Conservation (phyloP, 176 grass and related monocot genomes). For the Aegilops sharonensis region DNA sequence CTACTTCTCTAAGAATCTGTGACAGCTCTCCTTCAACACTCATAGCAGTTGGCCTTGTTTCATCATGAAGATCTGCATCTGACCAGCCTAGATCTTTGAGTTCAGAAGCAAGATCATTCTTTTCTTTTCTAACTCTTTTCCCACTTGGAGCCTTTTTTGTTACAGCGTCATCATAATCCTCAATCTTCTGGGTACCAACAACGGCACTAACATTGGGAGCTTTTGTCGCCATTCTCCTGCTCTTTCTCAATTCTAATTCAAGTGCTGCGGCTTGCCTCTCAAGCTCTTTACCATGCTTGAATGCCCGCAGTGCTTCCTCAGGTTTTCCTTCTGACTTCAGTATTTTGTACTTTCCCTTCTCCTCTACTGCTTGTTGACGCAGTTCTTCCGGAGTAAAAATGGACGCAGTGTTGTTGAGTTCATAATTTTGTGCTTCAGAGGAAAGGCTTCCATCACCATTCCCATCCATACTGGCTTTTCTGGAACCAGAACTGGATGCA, state of each 20-base stretch:
- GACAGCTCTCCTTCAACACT: constrained; percentile 86
- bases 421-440: constrained; percentile 47
- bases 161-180: constrained; percentile 35
- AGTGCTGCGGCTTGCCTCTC: constrained; percentile 81
- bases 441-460: constrained; percentile 37
- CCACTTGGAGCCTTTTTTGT: constrained; percentile 36
- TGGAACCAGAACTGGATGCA: constrained; percentile 40
- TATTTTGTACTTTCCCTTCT: constrained; percentile 78
- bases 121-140: constrained; percentile 67
- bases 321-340: constrained; percentile 86
- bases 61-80: constrained; percentile 83
- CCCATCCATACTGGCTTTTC: constrained; percentile 33
- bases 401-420: constrained; percentile 37
- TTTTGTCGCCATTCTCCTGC: constrained; percentile 53
- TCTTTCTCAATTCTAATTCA: constrained; percentile 70
- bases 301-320: constrained; percentile 83
- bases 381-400: constrained; percentile 78
- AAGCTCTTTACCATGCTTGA: constrained; percentile 87
- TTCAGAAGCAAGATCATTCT: constrained; percentile 72
- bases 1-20: constrained; percentile 75
- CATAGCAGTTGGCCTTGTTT: constrained; percentile 46
- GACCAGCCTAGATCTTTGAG: constrained; percentile 92
- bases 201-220: constrained; percentile 28
- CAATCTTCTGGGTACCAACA: constrained; percentile 19
- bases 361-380: constrained; percentile 81